Base-by-base conservation (phyloP, 768 basidiomycete species). In the Mycena sanguinolenta region DNA sequence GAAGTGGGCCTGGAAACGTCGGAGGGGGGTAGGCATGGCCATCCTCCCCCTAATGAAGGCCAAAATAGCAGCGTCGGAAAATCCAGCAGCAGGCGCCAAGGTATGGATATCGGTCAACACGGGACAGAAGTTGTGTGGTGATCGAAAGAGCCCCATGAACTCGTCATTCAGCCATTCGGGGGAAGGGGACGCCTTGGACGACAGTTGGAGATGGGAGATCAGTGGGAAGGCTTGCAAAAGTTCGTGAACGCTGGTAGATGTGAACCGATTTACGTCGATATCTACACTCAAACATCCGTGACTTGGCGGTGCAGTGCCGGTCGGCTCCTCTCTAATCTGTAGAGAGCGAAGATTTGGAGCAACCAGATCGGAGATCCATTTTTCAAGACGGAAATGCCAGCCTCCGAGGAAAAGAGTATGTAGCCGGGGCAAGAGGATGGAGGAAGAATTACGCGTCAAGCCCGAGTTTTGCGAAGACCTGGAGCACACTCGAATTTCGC, bases 21-120 rank as follows among this genome's bases (percentile, higher is more conserved):
- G n/a, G n/a, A n/a, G n/a, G n/a, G n/a, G n/a, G n/a, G n/a, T n/a
- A n/a, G n/a, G n/a, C n/a, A n/a, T n/a, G n/a, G n/a, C n/a, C n/a
- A n/a, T n/a, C n/a, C n/a, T n/a, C n/a, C n/a, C 6, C 54, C 65
- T 12, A 58, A 60, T 30, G 19, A 58, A 54, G 7, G 46, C 19
- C 13, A 53, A 30, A 0, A 38, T n/a, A 21, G 28, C 52, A 14
- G 13, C 49, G 28, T 54, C 66, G 0, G 65, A 66, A 14, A 58
- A 59, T 25, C 17, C 49, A 28, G 42, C 32, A 23, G 3, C 30
- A 13, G 36, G 38, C 0, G 19, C 1, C 21, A 59, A 12, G 1
- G 21, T 44, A 19, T 10, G 14, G 2, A 66, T 17, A 30, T 39
- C 36, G 10, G 46, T 58, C 9, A 61, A 59, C 21, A 32, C 34